phyloP scores from a whole-genome alignment of 805 yeast genomes.

The Metschnikowia gelsemii region DNA sequence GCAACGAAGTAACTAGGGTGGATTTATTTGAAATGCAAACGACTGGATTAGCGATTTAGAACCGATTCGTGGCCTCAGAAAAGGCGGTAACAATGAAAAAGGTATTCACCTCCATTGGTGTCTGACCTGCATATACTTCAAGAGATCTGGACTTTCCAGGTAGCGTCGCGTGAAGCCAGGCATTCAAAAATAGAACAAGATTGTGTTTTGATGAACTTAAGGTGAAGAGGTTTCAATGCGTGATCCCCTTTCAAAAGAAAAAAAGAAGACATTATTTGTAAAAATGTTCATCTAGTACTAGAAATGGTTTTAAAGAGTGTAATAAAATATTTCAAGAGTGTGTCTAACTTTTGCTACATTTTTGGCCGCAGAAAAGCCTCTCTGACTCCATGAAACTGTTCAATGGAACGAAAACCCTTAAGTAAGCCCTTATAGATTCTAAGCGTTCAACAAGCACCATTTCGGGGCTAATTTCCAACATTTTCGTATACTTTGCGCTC shows the following conservation, averaged over 20 bases:
- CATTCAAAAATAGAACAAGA: neutral
- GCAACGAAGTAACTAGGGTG: too few species aligned
- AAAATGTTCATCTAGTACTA: neutral
- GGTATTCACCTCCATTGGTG: neutral
- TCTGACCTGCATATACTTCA: neutral
- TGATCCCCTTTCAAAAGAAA: neutral
- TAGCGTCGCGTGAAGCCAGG: neutral
- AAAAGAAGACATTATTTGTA: neutral
- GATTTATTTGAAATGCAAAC: too few species aligned
- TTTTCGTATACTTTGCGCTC: too few species aligned
- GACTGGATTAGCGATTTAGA: too few species aligned
- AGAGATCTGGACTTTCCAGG: constrained; percentile 4
- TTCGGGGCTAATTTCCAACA: too few species aligned
- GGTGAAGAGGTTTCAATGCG: neutral
- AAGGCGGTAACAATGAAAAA: constrained; percentile 2
- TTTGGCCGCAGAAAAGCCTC: too few species aligned
- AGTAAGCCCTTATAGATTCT: too few species aligned
- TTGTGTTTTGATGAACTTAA: neutral
- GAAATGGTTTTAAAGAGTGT: neutral
- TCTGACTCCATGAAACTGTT: too few species aligned
- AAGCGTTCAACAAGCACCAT: too few species aligned
- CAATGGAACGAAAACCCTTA: too few species aligned
- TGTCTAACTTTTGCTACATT: too few species aligned
- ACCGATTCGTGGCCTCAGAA: neutral
- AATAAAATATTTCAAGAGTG: neutral